Percentiles rank a stretch among this genome's conserved stretches.
Evolutionary conservation across 2,329 filamentous ascomycete species (phyloP).

Genomic region (Ceratocystis cacaofunesta): DNA sequence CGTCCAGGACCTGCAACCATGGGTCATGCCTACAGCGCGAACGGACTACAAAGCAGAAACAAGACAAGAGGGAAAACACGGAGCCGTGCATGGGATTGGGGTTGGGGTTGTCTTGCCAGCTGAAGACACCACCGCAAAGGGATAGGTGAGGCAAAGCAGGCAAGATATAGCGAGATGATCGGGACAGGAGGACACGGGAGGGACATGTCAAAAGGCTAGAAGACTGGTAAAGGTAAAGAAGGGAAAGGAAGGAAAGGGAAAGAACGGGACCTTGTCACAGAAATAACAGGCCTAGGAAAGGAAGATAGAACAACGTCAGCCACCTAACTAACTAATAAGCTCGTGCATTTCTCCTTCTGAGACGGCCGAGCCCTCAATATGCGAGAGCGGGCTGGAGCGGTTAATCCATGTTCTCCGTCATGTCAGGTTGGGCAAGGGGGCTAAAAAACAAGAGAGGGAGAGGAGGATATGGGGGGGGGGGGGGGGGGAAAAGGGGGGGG

Average conservation of each 20-base stretch:
- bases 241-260: background rate
- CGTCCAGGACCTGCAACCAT: background rate
- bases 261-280: background rate
- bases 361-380: background rate
- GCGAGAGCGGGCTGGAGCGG: constrained; percentile 2
- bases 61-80: background rate
- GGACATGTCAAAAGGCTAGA: background rate
- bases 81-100: background rate
- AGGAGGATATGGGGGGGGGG: background rate
- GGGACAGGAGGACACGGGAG: background rate
- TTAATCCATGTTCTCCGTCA: constrained; percentile 4
- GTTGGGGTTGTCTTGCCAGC: background rate
- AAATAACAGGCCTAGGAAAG: background rate
- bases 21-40: background rate
- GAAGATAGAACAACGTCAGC: background rate
- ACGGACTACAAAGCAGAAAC: background rate
- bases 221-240: background rate
- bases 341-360: background rate
- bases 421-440: background rate
- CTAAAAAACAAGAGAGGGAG: no score
- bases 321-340: background rate
- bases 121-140: background rate
- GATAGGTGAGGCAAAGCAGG: background rate
- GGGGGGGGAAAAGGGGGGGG: background rate
- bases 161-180: background rate